Base-by-base conservation (phyloP, 2,329 filamentous ascomycete genomes). In the Stemphylium vesicarium region DNA sequence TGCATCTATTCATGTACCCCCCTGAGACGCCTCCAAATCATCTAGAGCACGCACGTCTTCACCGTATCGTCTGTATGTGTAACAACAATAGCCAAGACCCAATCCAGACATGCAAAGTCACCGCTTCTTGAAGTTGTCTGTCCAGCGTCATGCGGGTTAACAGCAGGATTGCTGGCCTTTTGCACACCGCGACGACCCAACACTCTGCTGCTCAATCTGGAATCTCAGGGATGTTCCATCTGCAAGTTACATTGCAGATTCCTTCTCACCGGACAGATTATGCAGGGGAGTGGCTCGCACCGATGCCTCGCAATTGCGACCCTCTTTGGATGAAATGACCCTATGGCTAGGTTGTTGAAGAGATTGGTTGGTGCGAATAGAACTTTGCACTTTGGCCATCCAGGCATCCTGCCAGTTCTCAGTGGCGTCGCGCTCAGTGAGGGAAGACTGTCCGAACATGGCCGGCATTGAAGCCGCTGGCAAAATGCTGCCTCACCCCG, bases 41-140 rank as follows among this genome's bases (percentile, higher is more conserved):
- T 18, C 20, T 31, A n/a, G 22, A 29, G 22, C 47, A 44, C 36
- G 41, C 15, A 37, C 20, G 24, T 44, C 20, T 41, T 45, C 52
- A 55, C 47, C 46, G 46, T 47, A 55, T 32, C 29, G 36, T 24
- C 24, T 24, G 47, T 36, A 24, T 2, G 39, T 44, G 40, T 39
- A 16, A 22, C 31, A 35, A 5, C 41, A 3, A 15, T 13, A 13
- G 11, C 11, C 20, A 35, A 8, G 8, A 22, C 5, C 18, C 31
- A 24, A 18, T 20, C 33, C 32, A 33, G 35, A 26, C 15, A 16
- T 18, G 9, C 18, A 22, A 29, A 12, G 37, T 16, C 45, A 54
- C 47, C 51, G 47, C 51, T 52, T 31, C 36, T 46, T 39, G 33
- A 11, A 31, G 10, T 46, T 24, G 33, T 3, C 22, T 31, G 15